Base-by-base conservation (phyloP, 306 rosid species). In the Alnus rubra region DNA sequence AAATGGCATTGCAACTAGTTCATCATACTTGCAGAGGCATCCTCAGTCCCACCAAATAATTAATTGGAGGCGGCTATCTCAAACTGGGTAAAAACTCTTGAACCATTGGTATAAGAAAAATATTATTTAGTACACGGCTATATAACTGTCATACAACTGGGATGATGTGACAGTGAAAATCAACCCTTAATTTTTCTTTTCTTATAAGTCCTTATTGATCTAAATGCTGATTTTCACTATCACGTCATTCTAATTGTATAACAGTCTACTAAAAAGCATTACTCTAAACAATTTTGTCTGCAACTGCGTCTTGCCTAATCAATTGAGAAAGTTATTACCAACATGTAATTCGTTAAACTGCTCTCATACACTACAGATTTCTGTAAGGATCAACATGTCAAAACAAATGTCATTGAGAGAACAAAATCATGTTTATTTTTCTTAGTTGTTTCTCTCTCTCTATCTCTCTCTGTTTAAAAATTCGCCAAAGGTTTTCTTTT, bases 1-100 rank as follows among this genome's bases (percentile, higher is more conserved):
- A 74, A 93, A 75, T 76, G 89, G 94, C 54, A 84, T 88, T 12
- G 88, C 88, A 53, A 77, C 88, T 14, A 80, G 93, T 79, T 83
- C 96, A 23, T 88, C 98, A 10, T 93, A 84, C 76, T 83, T 93
- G 88, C 93, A 86, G 84, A 89, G 94, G 80, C 97, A 94, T 89
- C 97, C 97, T 71, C 97, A 88, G 90, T 85, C 96, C 84, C 98
- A 92, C 82, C 96, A 88, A 84, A 65, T 92, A 78, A 79, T 94
- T 74, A 94, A 87, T 78, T 94, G 97, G 91, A 90, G 96, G 78
- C 80, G 88, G 86, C 87, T 91, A 82, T 90, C 98, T 73, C 98
- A 93, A 85, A 91, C 97, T 12, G 97, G 98, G 98, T 93, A 78
- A 91, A 89, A 75, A 71, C 78, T 85, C 71, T 28, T 83, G 55